These are phyloP conservation scores for Phytophthora citricola DNA, from an alignment of 352 stramenopile genomes.

Conservation along the genomic window DNA sequence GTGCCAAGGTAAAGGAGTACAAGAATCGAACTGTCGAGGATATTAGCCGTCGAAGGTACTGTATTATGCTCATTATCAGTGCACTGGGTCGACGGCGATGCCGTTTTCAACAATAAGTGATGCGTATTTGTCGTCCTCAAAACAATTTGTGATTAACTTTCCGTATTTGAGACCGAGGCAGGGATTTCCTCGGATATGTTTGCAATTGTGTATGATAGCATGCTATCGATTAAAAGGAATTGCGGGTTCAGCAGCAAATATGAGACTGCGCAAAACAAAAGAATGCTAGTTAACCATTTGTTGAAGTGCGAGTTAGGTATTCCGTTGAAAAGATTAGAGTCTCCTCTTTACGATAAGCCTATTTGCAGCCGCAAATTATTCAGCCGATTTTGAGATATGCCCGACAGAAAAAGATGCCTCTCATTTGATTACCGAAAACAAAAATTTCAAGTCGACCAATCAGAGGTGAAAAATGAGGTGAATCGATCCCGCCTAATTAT, in stretches of 20 bases:
- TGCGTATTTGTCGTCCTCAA: background rate
- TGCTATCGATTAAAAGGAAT: constrained; percentile 5
- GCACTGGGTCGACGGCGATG: background rate
- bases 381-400: no score
- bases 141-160: constrained; percentile 10
- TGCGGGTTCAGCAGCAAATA: background rate
- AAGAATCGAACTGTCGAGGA: constrained; percentile 2
- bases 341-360: no score
- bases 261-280: no score
- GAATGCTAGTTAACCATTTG: no score
- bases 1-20: constrained; percentile 4
- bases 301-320: no score
- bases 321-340: no score
- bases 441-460: no score
- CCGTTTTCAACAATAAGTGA: constrained; percentile 9
- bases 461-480: no score
- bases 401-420: no score
- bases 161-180: constrained; percentile 8
- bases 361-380: no score
- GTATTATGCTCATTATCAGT: constrained; percentile 10
- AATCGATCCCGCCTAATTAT: no score
- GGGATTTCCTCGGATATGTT: constrained; percentile 12
- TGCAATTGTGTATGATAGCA: constrained; percentile 13
- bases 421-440: no score
- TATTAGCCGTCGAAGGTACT: constrained; percentile 7